phyloP scores from a whole-genome alignment of 805 yeast species.

The Wickerhamiella kurtzmanii region DNA sequence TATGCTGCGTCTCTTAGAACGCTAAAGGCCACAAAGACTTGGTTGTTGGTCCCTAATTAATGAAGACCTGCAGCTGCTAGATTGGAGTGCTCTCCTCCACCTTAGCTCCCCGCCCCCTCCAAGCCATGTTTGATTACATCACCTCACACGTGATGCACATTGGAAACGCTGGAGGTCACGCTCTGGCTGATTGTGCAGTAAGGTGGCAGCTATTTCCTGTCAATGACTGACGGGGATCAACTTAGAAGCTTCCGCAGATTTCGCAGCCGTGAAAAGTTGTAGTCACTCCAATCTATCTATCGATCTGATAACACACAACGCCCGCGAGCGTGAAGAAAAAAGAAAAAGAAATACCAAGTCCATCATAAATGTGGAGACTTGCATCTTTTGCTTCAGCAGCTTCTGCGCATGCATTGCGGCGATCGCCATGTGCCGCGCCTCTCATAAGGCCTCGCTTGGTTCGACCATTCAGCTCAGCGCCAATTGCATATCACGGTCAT shows the following conservation, averaged over 20 bases:
- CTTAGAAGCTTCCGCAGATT: not conserved
- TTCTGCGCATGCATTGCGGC: not conserved
- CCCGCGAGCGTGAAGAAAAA: no score
- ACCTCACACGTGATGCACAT: no score
- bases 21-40: no score
- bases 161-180: no score
- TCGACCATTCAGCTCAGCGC: conserved; percentile 1
- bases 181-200: no score
- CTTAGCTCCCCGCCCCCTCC: not conserved
- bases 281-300: not conserved
- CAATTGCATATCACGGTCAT: conserved; percentile 52
- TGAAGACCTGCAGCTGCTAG: no score
- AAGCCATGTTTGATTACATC: not conserved
- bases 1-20: no score
- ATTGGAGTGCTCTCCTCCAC: no score
- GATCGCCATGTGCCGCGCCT: not conserved
- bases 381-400: not conserved
- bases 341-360: no score
- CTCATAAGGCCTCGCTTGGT: not conserved
- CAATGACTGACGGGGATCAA: not conserved
- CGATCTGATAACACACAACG: no score
- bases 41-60: no score
- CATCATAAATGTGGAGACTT: not conserved
- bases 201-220: not conserved
- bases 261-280: not conserved